Percentiles rank a stretch among this genome's conserved stretches.
These are phyloP conservation scores for Rhynchospora pubera DNA, from an alignment of 176 grass and related monocot genomes.

Conservation along the genomic window DNA sequence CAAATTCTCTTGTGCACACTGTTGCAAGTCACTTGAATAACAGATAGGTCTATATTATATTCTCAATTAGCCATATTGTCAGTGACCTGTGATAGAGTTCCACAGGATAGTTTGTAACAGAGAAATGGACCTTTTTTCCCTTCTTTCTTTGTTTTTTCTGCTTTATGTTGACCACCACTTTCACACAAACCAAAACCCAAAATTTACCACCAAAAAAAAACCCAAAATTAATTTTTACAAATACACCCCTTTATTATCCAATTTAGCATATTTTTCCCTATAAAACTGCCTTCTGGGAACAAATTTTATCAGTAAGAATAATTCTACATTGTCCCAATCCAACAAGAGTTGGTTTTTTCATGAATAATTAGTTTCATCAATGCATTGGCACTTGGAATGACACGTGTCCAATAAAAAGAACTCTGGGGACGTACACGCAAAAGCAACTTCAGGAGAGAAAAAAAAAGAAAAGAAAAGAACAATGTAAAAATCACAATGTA, in stretches of 20 bases:
- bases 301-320: not conserved
- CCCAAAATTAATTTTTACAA: not conserved
- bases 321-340: not conserved
- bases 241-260: not conserved
- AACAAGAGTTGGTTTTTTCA: not conserved
- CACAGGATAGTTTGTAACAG: not conserved
- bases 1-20: not conserved
- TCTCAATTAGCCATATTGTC: not conserved
- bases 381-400: not conserved
- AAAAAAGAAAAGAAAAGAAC: not conserved
- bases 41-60: not conserved
- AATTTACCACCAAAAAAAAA: too few species aligned
- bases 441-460: not conserved
- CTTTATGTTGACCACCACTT: slow-evolving; percentile 18
- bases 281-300: not conserved
- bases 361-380: not conserved
- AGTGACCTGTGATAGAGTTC: not conserved
- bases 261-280: not conserved
- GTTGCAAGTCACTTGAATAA: not conserved
- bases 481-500: not conserved
- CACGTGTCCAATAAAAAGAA: not conserved
- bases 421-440: not conserved
- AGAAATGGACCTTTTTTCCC: not conserved
- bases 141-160: slow-evolving; percentile 16
- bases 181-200: slow-evolving; percentile 7